Conservation (phyloP, 345 rosid species). For the Anastatica hierochuntica region DNA sequence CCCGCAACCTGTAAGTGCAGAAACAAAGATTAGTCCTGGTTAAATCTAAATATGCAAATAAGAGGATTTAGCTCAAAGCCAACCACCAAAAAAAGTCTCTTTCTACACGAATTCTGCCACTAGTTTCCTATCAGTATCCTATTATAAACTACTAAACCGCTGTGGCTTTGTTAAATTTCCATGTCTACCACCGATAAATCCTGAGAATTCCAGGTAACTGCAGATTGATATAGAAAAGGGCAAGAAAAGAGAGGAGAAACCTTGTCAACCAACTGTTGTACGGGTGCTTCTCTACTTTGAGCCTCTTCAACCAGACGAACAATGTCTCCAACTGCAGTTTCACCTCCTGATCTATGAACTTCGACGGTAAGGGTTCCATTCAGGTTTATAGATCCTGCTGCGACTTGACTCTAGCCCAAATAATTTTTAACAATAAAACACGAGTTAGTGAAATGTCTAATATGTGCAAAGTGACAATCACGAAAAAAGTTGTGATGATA, state of each 20-base stretch:
- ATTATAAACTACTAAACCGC: neutral
- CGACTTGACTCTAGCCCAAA: conserved; percentile 69
- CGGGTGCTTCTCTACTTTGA: conserved; percentile 90
- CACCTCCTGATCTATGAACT: conserved; percentile 93
- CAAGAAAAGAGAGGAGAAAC: conserved; percentile 30
- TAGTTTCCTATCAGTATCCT: neutral
- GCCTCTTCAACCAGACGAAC: conserved; percentile 97
- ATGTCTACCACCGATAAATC: too few species aligned
- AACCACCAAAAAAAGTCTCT: neutral
- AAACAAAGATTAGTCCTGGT: neutral
- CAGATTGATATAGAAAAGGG: neutral
- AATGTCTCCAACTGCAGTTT: conserved; percentile 88
- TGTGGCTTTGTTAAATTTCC: neutral
- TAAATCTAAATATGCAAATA: neutral
- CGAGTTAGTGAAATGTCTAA: neutral
- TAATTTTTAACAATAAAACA: conserved; percentile 12
- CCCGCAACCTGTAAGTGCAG: conserved; percentile 67
- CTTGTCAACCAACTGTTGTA: conserved; percentile 93
- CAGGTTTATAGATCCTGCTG: conserved; percentile 90
- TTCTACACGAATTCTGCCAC: neutral
- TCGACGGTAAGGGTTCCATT: conserved; percentile 89
- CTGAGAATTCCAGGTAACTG: neutral
- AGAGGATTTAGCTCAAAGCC: neutral
- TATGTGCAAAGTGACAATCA: neutral
- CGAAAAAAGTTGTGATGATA: neutral